Evolutionary conservation across 495 filamentous ascomycete genomes (phyloP).

Genomic region (Tuber umbilicatum): DNA sequence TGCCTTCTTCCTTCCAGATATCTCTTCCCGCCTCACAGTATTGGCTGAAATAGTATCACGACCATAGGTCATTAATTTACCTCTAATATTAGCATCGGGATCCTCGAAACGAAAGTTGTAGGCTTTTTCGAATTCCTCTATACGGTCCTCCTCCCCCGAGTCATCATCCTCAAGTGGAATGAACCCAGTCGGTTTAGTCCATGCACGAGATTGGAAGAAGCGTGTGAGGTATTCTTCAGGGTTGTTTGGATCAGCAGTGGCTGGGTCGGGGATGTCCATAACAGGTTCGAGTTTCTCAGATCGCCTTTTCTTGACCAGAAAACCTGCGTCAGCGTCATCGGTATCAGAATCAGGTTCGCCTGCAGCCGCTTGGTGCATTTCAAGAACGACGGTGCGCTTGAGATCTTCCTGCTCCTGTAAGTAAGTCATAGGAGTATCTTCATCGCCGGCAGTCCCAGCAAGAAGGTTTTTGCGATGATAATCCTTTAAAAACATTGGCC

Average conservation of each 20-base stretch:
- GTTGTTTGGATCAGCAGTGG: slow-evolving; percentile 69
- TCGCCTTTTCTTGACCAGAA: slow-evolving; percentile 57
- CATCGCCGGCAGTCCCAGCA: slow-evolving; percentile 53
- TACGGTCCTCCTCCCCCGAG: slow-evolving; percentile 69
- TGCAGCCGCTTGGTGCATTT: slow-evolving; percentile 63
- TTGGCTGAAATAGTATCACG: slow-evolving; percentile 72
- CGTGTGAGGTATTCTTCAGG: slow-evolving; percentile 85
- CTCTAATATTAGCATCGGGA: slow-evolving; percentile 59
- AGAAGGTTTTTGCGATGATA: slow-evolving; percentile 86
- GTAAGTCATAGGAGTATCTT: slow-evolving; percentile 62
- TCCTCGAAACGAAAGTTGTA: slow-evolving; percentile 97
- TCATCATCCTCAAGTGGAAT: slow-evolving; percentile 88
- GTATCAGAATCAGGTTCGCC: slow-evolving; percentile 47
- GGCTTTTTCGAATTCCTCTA: slow-evolving; percentile 83
- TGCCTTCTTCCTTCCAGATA: slow-evolving; percentile 64
- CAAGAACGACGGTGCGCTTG: slow-evolving; percentile 65
- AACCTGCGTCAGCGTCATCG: slow-evolving; percentile 62
- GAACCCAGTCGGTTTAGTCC: slow-evolving; percentile 59
- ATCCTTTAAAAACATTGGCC: slow-evolving; percentile 78
- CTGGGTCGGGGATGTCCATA: slow-evolving; percentile 47
- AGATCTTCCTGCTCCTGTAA: slow-evolving; percentile 77
- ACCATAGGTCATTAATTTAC: slow-evolving; percentile 79
- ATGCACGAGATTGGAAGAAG: slow-evolving; percentile 82
- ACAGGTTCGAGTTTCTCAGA: slow-evolving; percentile 36
- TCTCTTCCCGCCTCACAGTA: slow-evolving; percentile 76